Percentiles rank a stretch among this genome's conserved stretches.
Evolutionary conservation across 345 rosid genomes (phyloP).

Genomic region (Hibiscus tridactylites): DNA sequence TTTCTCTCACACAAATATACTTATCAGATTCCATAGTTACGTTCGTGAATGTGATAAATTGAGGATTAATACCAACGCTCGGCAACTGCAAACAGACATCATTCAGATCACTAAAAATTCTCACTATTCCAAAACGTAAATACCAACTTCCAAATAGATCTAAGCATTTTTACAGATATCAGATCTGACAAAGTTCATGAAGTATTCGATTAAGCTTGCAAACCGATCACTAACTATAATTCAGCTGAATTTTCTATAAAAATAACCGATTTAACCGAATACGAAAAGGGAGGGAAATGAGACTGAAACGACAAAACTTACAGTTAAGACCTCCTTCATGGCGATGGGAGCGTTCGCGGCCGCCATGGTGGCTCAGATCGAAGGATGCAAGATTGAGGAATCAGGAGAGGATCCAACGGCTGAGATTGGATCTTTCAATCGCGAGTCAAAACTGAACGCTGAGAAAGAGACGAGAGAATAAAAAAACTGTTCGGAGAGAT

Average conservation of each 20-base stretch:
- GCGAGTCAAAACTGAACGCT: neutral
- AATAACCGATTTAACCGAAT: too few relatives aligned
- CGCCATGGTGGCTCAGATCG: neutral
- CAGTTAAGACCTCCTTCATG: neutral
- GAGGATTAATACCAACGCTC: neutral
- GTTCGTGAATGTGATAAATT: neutral
- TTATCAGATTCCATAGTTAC: neutral
- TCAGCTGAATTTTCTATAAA: neutral
- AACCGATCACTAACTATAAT: neutral
- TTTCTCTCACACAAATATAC: neutral
- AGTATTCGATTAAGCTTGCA: neutral
- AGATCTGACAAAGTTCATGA: neutral
- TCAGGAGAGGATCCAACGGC: neutral
- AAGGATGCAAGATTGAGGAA: neutral
- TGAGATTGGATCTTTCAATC: neutral
- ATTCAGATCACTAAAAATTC: constrained; percentile 18
- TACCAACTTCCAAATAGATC: neutral
- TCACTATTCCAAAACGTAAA: constrained; percentile 3
- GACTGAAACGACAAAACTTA: neutral
- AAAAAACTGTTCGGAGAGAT: neutral
- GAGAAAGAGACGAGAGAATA: neutral
- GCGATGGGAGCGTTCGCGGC: neutral
- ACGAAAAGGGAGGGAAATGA: too few relatives aligned
- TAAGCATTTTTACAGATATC: constrained; percentile 2
- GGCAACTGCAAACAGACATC: neutral